A percentile compares a stretch with the other conserved stretches of the same genome.
These are phyloP conservation scores for Arabis alpina DNA, from an alignment of 345 rosid genomes.

Conservation along the genomic window DNA sequence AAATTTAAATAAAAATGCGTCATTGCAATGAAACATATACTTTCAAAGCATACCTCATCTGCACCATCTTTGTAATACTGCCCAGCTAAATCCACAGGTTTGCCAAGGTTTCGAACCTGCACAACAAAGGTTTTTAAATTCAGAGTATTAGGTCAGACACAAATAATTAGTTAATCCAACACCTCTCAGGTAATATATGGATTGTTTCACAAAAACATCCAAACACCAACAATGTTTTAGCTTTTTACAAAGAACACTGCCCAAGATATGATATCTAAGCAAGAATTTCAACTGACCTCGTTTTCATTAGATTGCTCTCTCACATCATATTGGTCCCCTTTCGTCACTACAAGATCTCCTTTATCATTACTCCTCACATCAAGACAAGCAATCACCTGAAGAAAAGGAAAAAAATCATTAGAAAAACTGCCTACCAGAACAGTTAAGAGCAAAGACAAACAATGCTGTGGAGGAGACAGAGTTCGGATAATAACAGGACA, in stretches of 20 bases:
- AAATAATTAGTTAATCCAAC: constrained; percentile 12
- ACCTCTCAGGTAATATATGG: constrained; percentile 2
- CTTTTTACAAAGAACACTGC: constrained; percentile 11
- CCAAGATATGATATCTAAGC: constrained; percentile 14
- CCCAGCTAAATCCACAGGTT: constrained; percentile 92
- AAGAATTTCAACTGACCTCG: constrained; percentile 60
- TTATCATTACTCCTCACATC: constrained; percentile 94
- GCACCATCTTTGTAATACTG: constrained; percentile 94
- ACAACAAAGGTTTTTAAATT: constrained; percentile 17
- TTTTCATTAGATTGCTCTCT: constrained; percentile 82
- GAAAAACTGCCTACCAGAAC: constrained; percentile 1
- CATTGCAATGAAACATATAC: constrained; percentile 1
- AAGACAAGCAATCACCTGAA: constrained; percentile 96
- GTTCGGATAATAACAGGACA: neutral
- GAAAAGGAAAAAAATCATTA: constrained; percentile 12
- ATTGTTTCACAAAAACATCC: neutral
- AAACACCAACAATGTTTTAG: constrained; percentile 13
- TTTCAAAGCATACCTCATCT: constrained; percentile 71
- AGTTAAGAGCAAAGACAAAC: neutral
- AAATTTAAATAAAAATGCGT: constrained; percentile 17
- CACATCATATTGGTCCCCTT: constrained; percentile 97
- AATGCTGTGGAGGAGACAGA: constrained; percentile 12
- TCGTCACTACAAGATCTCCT: constrained; percentile 97
- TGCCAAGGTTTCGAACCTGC: constrained; percentile 98
- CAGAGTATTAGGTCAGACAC: neutral